Evolutionary conservation across 2,329 filamentous ascomycete species (phyloP), one percentile per base, ranked within the genome.

Genomic region (Colletotrichum simmondsii): DNA sequence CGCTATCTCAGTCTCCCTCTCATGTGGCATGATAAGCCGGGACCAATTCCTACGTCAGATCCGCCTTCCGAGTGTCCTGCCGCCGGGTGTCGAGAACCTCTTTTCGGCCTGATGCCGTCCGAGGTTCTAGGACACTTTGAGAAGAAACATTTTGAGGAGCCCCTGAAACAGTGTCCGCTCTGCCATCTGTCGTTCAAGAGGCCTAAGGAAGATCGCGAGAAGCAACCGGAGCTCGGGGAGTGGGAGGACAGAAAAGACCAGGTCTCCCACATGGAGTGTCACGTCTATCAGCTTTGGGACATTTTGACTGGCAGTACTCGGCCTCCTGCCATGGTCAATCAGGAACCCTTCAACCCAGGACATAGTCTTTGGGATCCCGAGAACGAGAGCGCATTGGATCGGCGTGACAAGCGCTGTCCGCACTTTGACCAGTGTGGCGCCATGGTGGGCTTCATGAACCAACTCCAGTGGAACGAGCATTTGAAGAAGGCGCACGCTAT

Each of bases 371-470:
- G 71, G 71, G 59, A 74, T 22, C 73, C 73, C 28, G 59, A 62
- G 10, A 60, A 68, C 19, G 73, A 74, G 49, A 68, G 14, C 7
- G 59, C 57, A 22, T 22, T 74, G 37, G 73, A 75, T 16, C 62
- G 73, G 22, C 73, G 73, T 56, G 71, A 75, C 58, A 75, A 75
- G 66, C 65, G 72, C 5, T 75, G 74, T 63, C 74, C 74, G 22
- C 54, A 66, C 32, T 75, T 75, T 58, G 65, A 73, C 7, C 65
- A 67, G 30, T 75, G 74, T 53, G 74, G 74, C 6, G 69, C 74
- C 30, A 75, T 75, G 68, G 73, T 75, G 3, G 73, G 72, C 35
- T 73, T 73, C 56, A 75, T 75, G 74, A 75, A 65, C 37, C 61
- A 72, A 54, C 57, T 28, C 37, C 74, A 75, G 24, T 73, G 73